Percentiles rank a stretch among this genome's conserved stretches.
phyloP scores from a whole-genome alignment of 768 basidiomycete species.

The Psilocybe azurescens region DNA sequence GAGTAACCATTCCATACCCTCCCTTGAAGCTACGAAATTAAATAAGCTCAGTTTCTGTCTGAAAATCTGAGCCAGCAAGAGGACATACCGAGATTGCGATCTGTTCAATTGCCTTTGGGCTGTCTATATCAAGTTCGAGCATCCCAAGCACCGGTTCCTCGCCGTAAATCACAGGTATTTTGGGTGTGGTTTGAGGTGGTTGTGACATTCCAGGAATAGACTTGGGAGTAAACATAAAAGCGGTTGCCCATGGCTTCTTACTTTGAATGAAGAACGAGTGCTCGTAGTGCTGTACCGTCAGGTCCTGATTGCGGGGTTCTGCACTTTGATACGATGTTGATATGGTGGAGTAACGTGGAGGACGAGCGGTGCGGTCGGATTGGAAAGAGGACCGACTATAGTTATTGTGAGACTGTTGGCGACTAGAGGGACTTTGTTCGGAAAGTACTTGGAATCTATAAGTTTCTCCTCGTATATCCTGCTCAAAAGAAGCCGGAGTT shows the following conservation, averaged over 20 bases:
- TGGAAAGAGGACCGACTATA: background rate
- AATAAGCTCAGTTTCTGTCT: too few species aligned
- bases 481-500: background rate
- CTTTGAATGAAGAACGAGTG: background rate
- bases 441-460: background rate
- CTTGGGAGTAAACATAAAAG: constrained; percentile 1
- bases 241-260: constrained; percentile 9
- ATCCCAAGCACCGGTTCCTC: background rate
- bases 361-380: background rate
- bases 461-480: constrained; percentile 3
- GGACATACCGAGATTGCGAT: constrained; percentile 7
- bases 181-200: background rate
- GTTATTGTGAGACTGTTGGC: background rate
- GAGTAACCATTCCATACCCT: background rate
- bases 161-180: background rate
- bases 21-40: constrained; percentile 5
- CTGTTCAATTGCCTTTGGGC: constrained; percentile 4
- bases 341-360: constrained; percentile 1
- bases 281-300: background rate
- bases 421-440: too few species aligned
- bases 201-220: constrained; percentile 5
- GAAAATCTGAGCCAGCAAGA: too few species aligned
- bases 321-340: background rate
- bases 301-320: background rate
- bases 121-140: constrained; percentile 5